Percentiles rank a stretch among this genome's conserved stretches.
Evolutionary conservation across 176 grass and related monocot genomes (phyloP).

Genomic region (Pharus latifolius): DNA sequence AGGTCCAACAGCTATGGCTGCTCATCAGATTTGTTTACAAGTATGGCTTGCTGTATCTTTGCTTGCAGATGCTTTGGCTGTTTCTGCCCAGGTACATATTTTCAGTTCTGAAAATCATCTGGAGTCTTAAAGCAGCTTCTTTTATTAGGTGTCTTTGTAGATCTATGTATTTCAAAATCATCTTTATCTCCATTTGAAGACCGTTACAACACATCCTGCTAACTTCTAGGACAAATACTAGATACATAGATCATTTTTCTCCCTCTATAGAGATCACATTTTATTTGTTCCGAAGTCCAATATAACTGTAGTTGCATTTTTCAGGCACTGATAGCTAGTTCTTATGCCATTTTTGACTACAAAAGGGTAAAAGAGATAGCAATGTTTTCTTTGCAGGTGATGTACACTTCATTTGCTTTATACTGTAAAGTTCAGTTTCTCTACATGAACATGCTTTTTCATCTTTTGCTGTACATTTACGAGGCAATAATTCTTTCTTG

Average conservation of each 20-base stretch:
- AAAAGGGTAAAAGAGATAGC: constrained; percentile 63
- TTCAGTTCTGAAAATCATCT: background rate
- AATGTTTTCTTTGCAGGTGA: constrained; percentile 66
- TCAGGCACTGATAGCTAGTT: constrained; percentile 82
- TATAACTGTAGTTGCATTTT: constrained; percentile 6
- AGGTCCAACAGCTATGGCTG: constrained; percentile 87
- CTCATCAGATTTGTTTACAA: constrained; percentile 98
- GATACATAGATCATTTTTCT: constrained; percentile 6
- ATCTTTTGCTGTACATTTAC: background rate
- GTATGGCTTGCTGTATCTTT: constrained; percentile 88
- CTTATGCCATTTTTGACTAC: constrained; percentile 65
- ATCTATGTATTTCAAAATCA: no score
- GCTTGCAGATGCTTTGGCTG: constrained; percentile 59
- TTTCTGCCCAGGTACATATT: constrained; percentile 42
- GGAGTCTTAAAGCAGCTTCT: background rate
- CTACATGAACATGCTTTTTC: background rate
- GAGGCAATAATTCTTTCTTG: constrained; percentile 17
- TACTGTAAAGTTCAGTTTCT: background rate
- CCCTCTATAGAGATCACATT: background rate
- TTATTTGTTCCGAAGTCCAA: background rate
- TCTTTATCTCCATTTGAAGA: no score
- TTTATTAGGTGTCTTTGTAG: background rate
- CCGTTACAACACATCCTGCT: background rate
- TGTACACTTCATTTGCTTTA: background rate
- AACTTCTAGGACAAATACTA: background rate